Percentiles rank a stretch among this genome's conserved stretches.
These are phyloP conservation scores for Chalciporus pseudorubinellus DNA, from an alignment of 768 basidiomycete species.

Conservation along the genomic window DNA sequence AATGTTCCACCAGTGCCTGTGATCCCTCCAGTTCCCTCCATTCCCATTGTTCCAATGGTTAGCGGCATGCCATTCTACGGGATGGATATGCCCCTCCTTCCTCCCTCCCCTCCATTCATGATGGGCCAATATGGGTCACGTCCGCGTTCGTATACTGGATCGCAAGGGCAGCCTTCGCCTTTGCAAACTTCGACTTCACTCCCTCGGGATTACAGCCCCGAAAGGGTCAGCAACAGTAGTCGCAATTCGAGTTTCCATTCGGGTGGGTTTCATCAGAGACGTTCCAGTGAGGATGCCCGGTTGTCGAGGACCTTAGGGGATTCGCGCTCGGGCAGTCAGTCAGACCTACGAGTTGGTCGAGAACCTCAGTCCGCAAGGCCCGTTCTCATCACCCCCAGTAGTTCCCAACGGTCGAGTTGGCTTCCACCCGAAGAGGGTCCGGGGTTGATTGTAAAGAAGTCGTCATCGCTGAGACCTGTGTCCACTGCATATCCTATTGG, in stretches of 20 bases:
- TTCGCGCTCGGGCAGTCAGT: constrained; percentile 16
- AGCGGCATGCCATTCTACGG: constrained; percentile 43
- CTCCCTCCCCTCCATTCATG: constrained; percentile 76
- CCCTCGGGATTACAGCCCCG: constrained; percentile 26
- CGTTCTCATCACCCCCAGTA: constrained; percentile 8
- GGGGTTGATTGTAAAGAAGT: constrained; percentile 5
- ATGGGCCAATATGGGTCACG: constrained; percentile 53
- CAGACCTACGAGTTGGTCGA: constrained; percentile 13
- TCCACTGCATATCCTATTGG: constrained; percentile 14
- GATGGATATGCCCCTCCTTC: constrained; percentile 67
- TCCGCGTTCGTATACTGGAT: constrained; percentile 33
- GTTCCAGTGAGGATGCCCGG: constrained; percentile 32
- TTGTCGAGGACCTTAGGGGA: constrained; percentile 9
- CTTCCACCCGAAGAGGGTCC: constrained; percentile 17
- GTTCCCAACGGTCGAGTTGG: constrained; percentile 25
- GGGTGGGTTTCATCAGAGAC: constrained; percentile 26
- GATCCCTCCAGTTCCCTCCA: constrained; percentile 38
- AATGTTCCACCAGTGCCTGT: constrained; percentile 13
- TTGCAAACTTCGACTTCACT: constrained; percentile 21
- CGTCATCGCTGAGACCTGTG: constrained; percentile 15
- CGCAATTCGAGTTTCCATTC: constrained; percentile 20
- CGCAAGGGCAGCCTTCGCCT: constrained; percentile 31
- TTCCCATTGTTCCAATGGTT: constrained; percentile 34
- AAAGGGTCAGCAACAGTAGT: constrained; percentile 16
- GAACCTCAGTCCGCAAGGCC: constrained; percentile 7